phyloP scores from a whole-genome alignment of 495 filamentous ascomycete species.

The Glutinoglossum americanum region DNA sequence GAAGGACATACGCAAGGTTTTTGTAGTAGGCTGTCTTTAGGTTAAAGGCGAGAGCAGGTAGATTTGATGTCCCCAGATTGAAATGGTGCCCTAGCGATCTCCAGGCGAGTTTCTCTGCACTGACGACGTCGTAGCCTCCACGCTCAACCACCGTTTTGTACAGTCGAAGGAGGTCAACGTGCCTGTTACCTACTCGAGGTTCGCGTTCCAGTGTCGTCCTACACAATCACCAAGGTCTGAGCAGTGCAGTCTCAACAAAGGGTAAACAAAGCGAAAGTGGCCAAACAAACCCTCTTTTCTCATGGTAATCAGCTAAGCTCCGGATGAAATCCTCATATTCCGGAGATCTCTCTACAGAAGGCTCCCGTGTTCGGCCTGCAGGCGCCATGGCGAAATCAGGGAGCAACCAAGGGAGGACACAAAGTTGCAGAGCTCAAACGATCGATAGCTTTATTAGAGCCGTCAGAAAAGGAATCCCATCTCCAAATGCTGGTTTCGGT shows the following conservation, averaged over 20 bases:
- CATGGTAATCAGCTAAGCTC: constrained; percentile 40
- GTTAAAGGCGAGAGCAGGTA: constrained; percentile 50
- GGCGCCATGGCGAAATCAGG: constrained; percentile 19
- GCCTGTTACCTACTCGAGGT: constrained; percentile 47
- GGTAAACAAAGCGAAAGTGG: constrained; percentile 3
- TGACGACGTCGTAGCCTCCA: constrained; percentile 66
- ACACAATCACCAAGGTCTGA: constrained; percentile 2
- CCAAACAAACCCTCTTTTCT: constrained; percentile 35
- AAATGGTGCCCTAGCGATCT: constrained; percentile 46
- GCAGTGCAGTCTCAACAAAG: constrained; percentile 3
- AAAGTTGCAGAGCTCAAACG: constrained; percentile 5
- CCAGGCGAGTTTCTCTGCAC: constrained; percentile 61
- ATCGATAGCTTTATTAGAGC: background rate
- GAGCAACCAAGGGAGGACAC: constrained; percentile 6
- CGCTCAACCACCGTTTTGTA: constrained; percentile 46
- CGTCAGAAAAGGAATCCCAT: background rate
- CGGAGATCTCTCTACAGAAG: constrained; percentile 27
- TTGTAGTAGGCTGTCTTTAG: constrained; percentile 70
- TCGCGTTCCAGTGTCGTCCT: constrained; percentile 48
- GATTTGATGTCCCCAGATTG: constrained; percentile 35
- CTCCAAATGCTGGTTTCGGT: background rate
- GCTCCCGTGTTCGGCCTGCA: constrained; percentile 17
- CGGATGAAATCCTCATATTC: constrained; percentile 53
- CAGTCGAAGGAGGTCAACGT: constrained; percentile 47
- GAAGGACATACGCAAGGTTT: constrained; percentile 36